Evolutionary conservation across 2,329 filamentous ascomycete genomes (phyloP), one percentile per base, ranked within the genome.

Genomic region (Trichoderma semiorbis): DNA sequence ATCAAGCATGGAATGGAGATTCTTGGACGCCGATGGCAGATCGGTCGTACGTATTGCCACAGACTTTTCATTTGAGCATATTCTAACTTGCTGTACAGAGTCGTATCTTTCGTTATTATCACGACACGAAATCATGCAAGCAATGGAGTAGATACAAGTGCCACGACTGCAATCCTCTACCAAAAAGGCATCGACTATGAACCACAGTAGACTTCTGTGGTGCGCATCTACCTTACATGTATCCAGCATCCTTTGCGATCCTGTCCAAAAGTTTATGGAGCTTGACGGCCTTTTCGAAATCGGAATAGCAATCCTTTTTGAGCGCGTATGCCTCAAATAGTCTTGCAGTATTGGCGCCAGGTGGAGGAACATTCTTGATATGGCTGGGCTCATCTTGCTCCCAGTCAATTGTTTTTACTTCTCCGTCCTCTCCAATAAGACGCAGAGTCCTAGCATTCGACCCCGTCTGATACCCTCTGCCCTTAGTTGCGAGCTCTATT

Each of bases 301-400:
- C 66, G 7, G 55, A 34, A 55, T 47, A 72, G 16, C 32, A 39
- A 12, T 53, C 61, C 7, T 55, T 66, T 14, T 55, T 67, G n/a
- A 57, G 39, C 24, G 72, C 72, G 39, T 67, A 70, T 7, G 70
- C 72, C 39, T 72, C 70, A 61, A 65, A 73, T 28, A 70, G 10
- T n/a, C 63, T 72, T 24, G 63, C 69, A 12, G 50, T 73, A 18
- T 72, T 66, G 14, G 50, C 32, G 0, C 53, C 72, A 7, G 69
- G 62, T 7, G 32, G 28, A 39, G 92, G 92, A 86, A 95, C 94
- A 84, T 92, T 91, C 84, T 95, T 92, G 79, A 95, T 94, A 81
- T 93, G 93, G 36, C 92, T 92, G 87, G 93, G 95, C 88, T 95
- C 81, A 32, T 81, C 81, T 72, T 81, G 80, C 73, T 72, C 47